Percentiles rank a stretch among this genome's conserved stretches.
These are phyloP conservation scores for Aspergillus nanangensis DNA, from an alignment of 495 filamentous ascomycete species.

Conservation along the genomic window DNA sequence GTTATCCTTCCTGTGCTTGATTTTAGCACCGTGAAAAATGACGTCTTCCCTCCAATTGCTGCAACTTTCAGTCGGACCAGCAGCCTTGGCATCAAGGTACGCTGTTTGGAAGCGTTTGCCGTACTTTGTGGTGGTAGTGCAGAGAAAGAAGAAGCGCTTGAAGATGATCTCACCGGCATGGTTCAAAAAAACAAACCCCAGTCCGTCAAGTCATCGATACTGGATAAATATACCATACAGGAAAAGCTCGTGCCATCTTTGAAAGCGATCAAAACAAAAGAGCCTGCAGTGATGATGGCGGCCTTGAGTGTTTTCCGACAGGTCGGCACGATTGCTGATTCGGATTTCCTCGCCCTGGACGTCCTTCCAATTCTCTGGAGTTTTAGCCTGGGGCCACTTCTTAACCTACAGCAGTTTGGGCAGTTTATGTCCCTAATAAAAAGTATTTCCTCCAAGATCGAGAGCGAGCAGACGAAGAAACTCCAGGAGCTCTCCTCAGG, in stretches of 20 bases:
- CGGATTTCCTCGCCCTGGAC: constrained; percentile 92
- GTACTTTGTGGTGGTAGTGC: constrained; percentile 75
- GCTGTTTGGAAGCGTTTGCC: constrained; percentile 82
- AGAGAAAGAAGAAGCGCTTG: constrained; percentile 32
- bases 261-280: constrained; percentile 93
- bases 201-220: constrained; percentile 61
- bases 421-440: constrained; percentile 85
- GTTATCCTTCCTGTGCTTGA: constrained; percentile 77
- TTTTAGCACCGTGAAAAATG: constrained; percentile 93
- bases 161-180: constrained; percentile 70
- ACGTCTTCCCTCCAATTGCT: constrained; percentile 88
- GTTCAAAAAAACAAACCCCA: constrained; percentile 46
- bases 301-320: constrained; percentile 78
- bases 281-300: constrained; percentile 96
- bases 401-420: constrained; percentile 84
- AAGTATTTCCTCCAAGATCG: constrained; percentile 69
- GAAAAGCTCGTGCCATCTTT: constrained; percentile 91
- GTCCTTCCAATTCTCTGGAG: constrained; percentile 84
- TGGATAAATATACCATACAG: constrained; percentile 97
- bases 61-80: constrained; percentile 86
- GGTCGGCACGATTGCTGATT: constrained; percentile 75
- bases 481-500: constrained; percentile 72
- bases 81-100: constrained; percentile 89
- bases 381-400: constrained; percentile 84
- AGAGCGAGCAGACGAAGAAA: constrained; percentile 83